Evolutionary conservation across 2,329 filamentous ascomycete genomes (phyloP), one percentile per base, ranked within the genome.

Genomic region (Sporothrix schenckii): DNA sequence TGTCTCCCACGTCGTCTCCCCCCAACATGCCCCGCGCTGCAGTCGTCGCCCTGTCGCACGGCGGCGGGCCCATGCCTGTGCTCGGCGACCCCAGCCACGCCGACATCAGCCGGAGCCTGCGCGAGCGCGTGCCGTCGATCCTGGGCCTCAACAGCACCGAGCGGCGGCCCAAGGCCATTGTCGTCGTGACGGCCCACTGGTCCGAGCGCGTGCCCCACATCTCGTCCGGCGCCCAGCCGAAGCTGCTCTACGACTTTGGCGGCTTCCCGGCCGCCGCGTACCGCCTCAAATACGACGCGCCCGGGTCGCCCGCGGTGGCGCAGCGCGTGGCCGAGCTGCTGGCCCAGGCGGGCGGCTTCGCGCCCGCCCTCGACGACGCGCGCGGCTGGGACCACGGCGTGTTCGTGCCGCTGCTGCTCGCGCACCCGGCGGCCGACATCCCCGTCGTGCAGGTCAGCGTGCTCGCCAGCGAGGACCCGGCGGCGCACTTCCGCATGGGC

Each of bases 351-450:
- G 80, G 81, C n/a, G 86, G 86, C 0, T 76, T 88, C 0, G 73
- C 77, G 16, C 77, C 81, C 1, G 72, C 72, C 14, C 77, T 85
- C 14, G 80, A 85, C 72, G 73, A 69, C 16, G 67, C 77, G 70
- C 80, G 83, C 79, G 81, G 83, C 71, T 88, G 86, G 86, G 86
- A 88, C 75, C 87, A 88, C 75, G 87, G 86, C 78, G 85, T 88
- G 70, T 88, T 88, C 76, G 78, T 88, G 34, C 86, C 86, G 7
- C 80, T 88, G 78, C 80, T 83, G 60, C 84, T 88, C 56, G 83
- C 86, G 74, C 78, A 84, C 70, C 86, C 87, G 24, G 74, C 79
- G 54, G 86, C 85, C 73, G 78, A 82, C 70, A 76, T 86, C 2
- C 86, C 87, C 63, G 80, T 88, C 41, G 79, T 89, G n/a, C 86